Base-by-base conservation (phyloP, 495 filamentous ascomycete genomes). In the Filosporella fistucella region DNA sequence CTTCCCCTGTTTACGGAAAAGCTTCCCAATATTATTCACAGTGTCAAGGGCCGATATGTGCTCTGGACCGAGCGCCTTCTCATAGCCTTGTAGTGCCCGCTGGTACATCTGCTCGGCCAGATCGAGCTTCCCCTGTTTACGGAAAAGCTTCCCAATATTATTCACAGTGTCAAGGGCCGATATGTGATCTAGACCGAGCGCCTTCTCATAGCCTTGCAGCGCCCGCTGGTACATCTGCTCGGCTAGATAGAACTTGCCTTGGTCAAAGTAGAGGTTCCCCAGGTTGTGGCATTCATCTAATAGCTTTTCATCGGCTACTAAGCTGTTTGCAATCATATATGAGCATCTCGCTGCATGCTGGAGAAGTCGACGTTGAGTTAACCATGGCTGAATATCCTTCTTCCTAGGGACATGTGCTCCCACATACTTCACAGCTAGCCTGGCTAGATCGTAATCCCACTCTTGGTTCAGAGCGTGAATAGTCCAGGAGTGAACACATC, bases 401-500 rank as follows among this genome's bases (percentile, higher is more conserved):
- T 37, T 29, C 12, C 16, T 39, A 3, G 60, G 55, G 17, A 54
- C 49, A 55, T 63, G 54, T 37, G 21, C 40, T 35, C 23, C 57
- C 17, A 64, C 48, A 54, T 45, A 59, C 13, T 50, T 43, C 17
- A 63, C 12, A 23, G 60, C 60, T 23, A 64, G 1, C 28, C 40
- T 47, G 20, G 62, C 60, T 25, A 63, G 23, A 34, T 48, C 39
- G 38, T 33, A 32, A 47, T 61, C 53, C 55, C 57, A 59, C 18
- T 37, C 48, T 37, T 57, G 8, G 45, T 66, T 69, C 1, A 69
- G 41, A 28, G 63, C 54, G 45, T 60, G 52, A 29, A 63, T 39
- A 37, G 58, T 63, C 67, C 64, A 70, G n/a, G 62, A 58, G 46
- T 70, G 65, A 49, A 67, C 59, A 38, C 64, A 68, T 23, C 57